phyloP scores from a whole-genome alignment of 495 filamentous ascomycete species.

The Neurospora sp. region DNA sequence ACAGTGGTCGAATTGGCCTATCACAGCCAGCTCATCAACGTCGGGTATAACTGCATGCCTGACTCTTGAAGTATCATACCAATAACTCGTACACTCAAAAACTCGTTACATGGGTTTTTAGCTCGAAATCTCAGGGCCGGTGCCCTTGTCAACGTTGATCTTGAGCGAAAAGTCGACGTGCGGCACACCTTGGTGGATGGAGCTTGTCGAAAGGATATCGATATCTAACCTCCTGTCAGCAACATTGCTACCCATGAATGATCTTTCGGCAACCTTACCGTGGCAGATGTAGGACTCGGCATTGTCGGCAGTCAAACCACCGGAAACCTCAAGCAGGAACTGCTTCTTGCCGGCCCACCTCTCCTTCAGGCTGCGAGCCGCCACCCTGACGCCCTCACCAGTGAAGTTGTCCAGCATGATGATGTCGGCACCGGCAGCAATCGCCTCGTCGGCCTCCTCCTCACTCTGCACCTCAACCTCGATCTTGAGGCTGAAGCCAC shows the following conservation, averaged over 20 bases:
- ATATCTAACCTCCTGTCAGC: conserved; percentile 48
- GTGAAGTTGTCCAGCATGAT: conserved; percentile 97
- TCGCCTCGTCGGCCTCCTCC: conserved; percentile 81
- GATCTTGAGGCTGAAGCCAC: conserved; percentile 84
- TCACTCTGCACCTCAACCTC: conserved; percentile 91
- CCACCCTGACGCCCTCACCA: conserved; percentile 59
- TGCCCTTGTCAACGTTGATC: conserved; percentile 41
- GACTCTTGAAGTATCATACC: neutral
- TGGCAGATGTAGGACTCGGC: conserved; percentile 69
- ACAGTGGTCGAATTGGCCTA: neutral
- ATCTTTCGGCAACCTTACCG: conserved; percentile 30
- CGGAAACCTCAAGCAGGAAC: conserved; percentile 85
- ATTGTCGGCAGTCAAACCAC: conserved; percentile 79
- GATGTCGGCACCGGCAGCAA: conserved; percentile 82
- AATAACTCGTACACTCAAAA: neutral
- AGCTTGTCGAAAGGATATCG: conserved; percentile 90
- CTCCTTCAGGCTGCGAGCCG: conserved; percentile 62
- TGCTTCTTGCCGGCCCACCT: conserved; percentile 57
- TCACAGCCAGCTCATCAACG: neutral
- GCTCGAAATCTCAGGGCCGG: conserved; percentile 17
- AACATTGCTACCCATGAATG: conserved; percentile 4
- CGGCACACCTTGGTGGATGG: conserved; percentile 87
- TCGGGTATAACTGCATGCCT: neutral
- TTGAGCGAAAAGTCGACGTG: conserved; percentile 96
- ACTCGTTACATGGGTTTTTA: conserved; percentile 1